A percentile compares a stretch with the other conserved stretches of the same genome.
These are phyloP conservation scores for Pharus latifolius DNA, from an alignment of 176 grass and related monocot genomes.

Conservation along the genomic window DNA sequence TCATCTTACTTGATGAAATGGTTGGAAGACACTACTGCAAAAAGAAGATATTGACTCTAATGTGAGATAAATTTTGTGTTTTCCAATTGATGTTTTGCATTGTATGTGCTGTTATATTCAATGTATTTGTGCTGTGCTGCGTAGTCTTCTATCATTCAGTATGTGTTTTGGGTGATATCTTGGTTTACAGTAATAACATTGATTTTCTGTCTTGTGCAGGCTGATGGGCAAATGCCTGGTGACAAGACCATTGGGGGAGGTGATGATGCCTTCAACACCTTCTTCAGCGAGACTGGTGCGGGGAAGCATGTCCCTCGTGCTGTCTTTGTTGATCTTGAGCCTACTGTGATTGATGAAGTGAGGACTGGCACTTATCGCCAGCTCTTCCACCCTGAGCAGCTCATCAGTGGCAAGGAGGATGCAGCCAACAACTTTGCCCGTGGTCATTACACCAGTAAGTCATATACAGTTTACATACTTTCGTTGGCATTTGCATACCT, in stretches of 20 bases:
- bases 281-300: conserved; percentile 67
- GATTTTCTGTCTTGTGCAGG: background rate
- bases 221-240: conserved; percentile 53
- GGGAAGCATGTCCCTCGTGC: conserved; percentile 64
- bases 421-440: conserved; percentile 69
- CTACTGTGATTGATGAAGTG: conserved; percentile 60
- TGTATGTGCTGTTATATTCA: background rate
- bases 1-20: no score
- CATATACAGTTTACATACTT: fast-evolving
- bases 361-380: conserved; percentile 53
- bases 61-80: no score
- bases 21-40: no score
- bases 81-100: no score
- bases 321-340: conserved; percentile 59
- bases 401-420: conserved; percentile 69
- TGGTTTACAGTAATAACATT: background rate
- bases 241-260: conserved; percentile 51
- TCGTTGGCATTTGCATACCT: fast-evolving
- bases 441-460: conserved; percentile 70
- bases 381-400: conserved; percentile 70
- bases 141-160: no score
- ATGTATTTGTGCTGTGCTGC: background rate
- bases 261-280: conserved; percentile 74
- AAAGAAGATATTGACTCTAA: no score
- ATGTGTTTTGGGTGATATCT: background rate